Evolutionary conservation across 768 basidiomycete genomes (phyloP).

Genomic region (Calocera cornea): DNA sequence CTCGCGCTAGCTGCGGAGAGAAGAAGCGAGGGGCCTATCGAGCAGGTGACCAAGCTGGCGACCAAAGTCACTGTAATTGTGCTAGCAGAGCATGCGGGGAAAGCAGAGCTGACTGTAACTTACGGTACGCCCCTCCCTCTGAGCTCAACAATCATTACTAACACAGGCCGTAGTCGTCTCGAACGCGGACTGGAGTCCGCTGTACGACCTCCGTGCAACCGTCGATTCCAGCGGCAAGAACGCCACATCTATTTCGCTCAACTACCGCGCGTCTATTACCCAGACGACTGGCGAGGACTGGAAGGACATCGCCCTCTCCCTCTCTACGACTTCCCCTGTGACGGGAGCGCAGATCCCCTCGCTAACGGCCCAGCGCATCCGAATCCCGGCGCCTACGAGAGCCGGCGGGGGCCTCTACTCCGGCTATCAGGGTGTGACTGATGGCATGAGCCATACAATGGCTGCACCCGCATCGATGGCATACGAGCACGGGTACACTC

Average conservation of each 20-base stretch:
- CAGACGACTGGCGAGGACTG: constrained; percentile 53
- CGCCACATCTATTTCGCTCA: constrained; percentile 30
- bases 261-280: constrained; percentile 40
- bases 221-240: constrained; percentile 25
- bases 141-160: neutral
- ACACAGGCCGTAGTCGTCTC: constrained; percentile 29
- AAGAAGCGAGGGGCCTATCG: constrained; percentile 17
- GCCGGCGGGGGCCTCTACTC: too few species aligned
- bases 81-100: constrained; percentile 26
- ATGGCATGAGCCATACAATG: too few species aligned
- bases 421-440: too few species aligned
- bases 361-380: constrained; percentile 1
- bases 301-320: constrained; percentile 35
- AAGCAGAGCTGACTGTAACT: constrained; percentile 37
- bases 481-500: too few species aligned
- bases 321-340: constrained; percentile 33
- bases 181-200: constrained; percentile 38
- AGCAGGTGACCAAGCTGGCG: constrained; percentile 15
- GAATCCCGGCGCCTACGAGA: neutral
- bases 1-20: constrained; percentile 29
- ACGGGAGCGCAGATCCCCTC: constrained; percentile 15
- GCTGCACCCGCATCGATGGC: too few species aligned
- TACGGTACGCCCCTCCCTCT: constrained; percentile 32
- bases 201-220: constrained; percentile 45
- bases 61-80: constrained; percentile 32